These are phyloP conservation scores for Lasiodiplodia sp. DNA, from an alignment of 2,329 filamentous ascomycete genomes.

Conservation along the genomic window DNA sequence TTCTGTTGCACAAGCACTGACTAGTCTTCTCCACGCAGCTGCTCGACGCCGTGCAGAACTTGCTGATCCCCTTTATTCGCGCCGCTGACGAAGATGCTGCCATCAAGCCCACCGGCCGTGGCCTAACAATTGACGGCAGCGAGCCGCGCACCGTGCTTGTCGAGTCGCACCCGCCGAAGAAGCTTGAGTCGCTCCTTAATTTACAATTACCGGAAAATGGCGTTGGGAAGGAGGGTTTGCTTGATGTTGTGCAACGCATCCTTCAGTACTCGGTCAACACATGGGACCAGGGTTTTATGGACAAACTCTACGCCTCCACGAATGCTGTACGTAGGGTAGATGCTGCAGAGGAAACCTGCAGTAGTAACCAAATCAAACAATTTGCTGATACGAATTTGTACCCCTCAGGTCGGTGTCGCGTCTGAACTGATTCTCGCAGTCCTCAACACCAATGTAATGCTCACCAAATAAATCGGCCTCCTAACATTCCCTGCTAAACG, in stretches of 20 bases:
- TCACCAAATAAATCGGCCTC: not conserved
- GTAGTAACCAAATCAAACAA: not conserved
- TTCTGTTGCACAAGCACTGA: conserved; percentile 5
- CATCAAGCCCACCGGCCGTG: conserved; percentile 62
- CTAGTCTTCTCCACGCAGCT: conserved; percentile 58
- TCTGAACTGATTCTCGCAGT: conserved; percentile 84
- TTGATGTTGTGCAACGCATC: conserved; percentile 68
- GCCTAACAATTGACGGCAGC: conserved; percentile 67
- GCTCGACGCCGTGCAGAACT: conserved; percentile 69
- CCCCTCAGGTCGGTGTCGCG: conserved; percentile 73
- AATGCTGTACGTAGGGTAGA: conserved; percentile 68
- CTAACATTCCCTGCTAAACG: conserved; percentile 4
- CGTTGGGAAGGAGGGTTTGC: conserved; percentile 52
- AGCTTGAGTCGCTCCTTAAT: conserved; percentile 51
- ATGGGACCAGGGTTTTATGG: conserved; percentile 96
- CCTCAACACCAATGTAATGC: conserved; percentile 82
- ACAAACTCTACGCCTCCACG: conserved; percentile 92
- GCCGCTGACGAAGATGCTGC: conserved; percentile 71
- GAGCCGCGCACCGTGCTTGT: conserved; percentile 53
- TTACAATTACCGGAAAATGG: conserved; percentile 46
- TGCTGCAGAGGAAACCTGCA: not conserved
- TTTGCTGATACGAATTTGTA: conserved; percentile 11
- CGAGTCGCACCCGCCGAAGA: conserved; percentile 53
- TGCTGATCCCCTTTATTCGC: conserved; percentile 75
- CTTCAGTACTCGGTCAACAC: conserved; percentile 92